Evolutionary conservation across 805 yeast genomes (phyloP), one percentile per base, ranked within the genome.

Genomic region (Cyberlindnera bimundalis): DNA sequence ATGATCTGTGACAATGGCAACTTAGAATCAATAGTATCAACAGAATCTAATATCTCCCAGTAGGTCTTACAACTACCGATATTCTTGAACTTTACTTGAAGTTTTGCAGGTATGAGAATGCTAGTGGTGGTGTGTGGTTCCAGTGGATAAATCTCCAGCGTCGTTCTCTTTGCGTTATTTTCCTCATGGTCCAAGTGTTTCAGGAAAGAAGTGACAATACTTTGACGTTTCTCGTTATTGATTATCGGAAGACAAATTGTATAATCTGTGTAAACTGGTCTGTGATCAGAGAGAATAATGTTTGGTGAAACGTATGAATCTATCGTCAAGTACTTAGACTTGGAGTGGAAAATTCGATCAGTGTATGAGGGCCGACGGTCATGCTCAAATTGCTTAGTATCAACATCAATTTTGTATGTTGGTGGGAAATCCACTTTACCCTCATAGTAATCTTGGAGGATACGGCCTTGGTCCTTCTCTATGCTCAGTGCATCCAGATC

Each of bases 351-450:
- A 3, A 79, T 67, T 24, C 85, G 64, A 46, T 79, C 85, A 0
- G 84, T 78, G 53, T 78, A 79, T 1, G 82, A 74, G 0, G 85
- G 84, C 6, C 62, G 57, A 35, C 84, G 61, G 37, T 66, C 67
- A 31, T 56, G 58, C 29, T 59, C 54, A 19, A 49, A 49, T 29
- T 30, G 35, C 5, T 23, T 30, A 6, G 53, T 45, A 25, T 39
- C 33, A 24, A 50, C 39, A 33, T 36, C 47, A 15, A 70, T 60
- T 50, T 77, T 78, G 53, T 73, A 79, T 2, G 83, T 76, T 1
- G 85, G 85, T 2, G 70, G 59, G 52, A 79, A 79, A 1, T 46
- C 36, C 16, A 79, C 68, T 2, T 52, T 48, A 2, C 71, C 70
- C 51, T 79, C 85, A 19, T 59, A 53, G 46, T 76, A 78, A 3